Evolutionary conservation across 345 rosid species (phyloP).

Genomic region (Rhodomyrtus tomentosa): DNA sequence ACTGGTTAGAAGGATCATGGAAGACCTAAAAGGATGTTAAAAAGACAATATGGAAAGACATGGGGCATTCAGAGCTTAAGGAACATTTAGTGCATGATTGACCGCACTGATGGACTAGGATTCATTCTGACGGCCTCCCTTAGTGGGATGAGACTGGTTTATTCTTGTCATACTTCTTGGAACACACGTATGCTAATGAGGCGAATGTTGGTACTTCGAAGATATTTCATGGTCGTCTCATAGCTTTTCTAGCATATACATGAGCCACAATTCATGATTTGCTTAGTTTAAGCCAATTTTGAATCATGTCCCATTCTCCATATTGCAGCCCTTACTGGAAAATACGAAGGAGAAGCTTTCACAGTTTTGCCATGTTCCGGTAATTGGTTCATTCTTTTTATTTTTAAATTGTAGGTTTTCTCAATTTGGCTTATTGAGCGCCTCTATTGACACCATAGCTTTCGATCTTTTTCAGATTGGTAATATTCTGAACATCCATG

Average conservation of each 20-base stretch:
- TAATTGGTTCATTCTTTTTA: constrained; percentile 19
- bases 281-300: background rate
- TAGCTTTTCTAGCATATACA: background rate
- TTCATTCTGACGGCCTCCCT: background rate
- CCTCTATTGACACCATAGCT: background rate
- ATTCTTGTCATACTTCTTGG: background rate
- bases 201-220: background rate
- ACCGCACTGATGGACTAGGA: background rate
- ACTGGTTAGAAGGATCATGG: background rate
- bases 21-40: background rate
- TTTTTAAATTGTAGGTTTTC: constrained; percentile 1
- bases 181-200: background rate
- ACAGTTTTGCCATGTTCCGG: constrained; percentile 96
- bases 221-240: background rate
- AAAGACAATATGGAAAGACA: background rate
- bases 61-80: background rate
- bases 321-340: constrained; percentile 63
- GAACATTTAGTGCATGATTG: background rate
- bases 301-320: background rate
- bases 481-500: constrained; percentile 77
- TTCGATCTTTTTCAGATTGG: constrained; percentile 33
- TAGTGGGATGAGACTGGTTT: background rate
- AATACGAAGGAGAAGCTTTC: constrained; percentile 80
- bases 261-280: background rate
- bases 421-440: background rate